Evolutionary conservation across 495 filamentous ascomycete genomes (phyloP).

Genomic region (Bryoglossum gracile): DNA sequence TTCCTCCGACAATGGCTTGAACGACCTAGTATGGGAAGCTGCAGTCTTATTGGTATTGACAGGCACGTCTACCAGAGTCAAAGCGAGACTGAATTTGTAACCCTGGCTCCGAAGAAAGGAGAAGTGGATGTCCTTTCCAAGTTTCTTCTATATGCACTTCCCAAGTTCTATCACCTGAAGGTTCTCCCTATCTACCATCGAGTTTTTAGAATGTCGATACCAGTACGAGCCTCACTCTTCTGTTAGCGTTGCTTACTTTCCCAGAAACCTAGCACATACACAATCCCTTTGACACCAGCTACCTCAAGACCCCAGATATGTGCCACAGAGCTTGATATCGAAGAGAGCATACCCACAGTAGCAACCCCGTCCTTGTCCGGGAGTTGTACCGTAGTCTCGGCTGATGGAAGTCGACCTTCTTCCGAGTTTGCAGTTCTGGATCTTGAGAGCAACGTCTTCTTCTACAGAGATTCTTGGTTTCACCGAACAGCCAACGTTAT

Average conservation of each 20-base stretch:
- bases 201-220: too few relatives aligned
- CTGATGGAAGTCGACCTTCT: not conserved
- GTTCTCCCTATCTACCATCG: conserved; percentile 5
- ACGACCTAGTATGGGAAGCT: conserved; percentile 15
- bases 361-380: not conserved
- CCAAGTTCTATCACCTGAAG: conserved; percentile 16
- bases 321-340: too few relatives aligned
- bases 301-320: too few relatives aligned
- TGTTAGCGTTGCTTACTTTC: too few relatives aligned
- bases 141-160: conserved; percentile 10
- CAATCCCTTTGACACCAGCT: too few relatives aligned
- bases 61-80: conserved; percentile 13
- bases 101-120: conserved; percentile 12
- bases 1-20: conserved; percentile 24
- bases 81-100: conserved; percentile 19
- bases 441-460: conserved; percentile 5
- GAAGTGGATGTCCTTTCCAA: conserved; percentile 17
- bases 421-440: conserved; percentile 5
- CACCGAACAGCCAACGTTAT: conserved; percentile 19
- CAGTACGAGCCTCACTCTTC: too few relatives aligned
- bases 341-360: too few relatives aligned
- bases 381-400: not conserved
- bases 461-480: conserved; percentile 13
- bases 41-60: conserved; percentile 8
- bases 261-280: too few relatives aligned